phyloP scores from a whole-genome alignment of 805 yeast genomes.

The Candida insectalens region DNA sequence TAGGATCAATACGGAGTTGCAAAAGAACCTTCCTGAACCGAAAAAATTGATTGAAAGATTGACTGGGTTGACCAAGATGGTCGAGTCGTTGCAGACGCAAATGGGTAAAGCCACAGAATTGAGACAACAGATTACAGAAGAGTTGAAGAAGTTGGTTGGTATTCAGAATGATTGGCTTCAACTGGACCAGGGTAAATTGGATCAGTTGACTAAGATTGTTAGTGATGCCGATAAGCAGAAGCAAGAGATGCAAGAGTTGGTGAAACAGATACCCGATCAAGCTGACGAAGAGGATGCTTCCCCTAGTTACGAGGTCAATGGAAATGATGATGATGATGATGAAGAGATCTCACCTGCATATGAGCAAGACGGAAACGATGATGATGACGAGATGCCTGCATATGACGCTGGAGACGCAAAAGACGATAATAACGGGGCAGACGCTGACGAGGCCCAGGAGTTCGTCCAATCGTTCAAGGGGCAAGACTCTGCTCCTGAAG shows the following conservation, averaged over 20 bases:
- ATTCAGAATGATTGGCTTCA: constrained; percentile 23
- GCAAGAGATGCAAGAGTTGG: constrained; percentile 17
- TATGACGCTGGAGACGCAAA: constrained; percentile 2
- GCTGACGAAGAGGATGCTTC: constrained; percentile 6
- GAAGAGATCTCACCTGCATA: constrained; percentile 2
- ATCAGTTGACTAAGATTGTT: constrained; percentile 11
- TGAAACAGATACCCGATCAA: constrained; percentile 5
- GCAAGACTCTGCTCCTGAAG: too few relatives aligned
- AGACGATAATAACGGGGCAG: constrained; percentile 2
- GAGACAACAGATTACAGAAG: constrained; percentile 15
- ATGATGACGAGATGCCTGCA: constrained; percentile 15
- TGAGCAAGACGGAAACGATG: constrained; percentile 3
- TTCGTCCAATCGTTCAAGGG: neutral
- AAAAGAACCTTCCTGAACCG: constrained; percentile 4
- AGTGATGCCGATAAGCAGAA: constrained; percentile 11
- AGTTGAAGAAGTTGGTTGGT: constrained; percentile 18
- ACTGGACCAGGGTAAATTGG: constrained; percentile 15
- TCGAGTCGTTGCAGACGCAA: neutral
- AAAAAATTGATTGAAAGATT: neutral
- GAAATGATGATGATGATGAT: constrained; percentile 6
- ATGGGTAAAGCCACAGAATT: neutral
- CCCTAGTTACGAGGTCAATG: neutral
- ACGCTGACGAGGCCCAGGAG: neutral
- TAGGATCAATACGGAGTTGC: constrained; percentile 1
- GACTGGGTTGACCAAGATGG: neutral